phyloP scores from a whole-genome alignment of 2,329 filamentous ascomycete species.

The Curvularia sp. region DNA sequence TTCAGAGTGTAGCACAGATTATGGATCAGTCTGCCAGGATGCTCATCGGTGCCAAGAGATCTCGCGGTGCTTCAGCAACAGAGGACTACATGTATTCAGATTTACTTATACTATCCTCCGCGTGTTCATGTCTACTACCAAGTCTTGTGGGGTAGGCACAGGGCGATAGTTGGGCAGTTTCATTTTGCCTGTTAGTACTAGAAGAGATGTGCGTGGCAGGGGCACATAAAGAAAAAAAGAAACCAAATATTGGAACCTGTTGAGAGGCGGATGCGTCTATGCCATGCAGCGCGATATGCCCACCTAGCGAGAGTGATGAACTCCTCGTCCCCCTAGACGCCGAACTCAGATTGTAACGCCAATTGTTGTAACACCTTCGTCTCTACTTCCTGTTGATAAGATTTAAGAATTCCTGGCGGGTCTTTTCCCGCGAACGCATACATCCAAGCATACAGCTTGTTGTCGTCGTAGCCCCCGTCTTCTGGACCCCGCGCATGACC shows the following conservation, averaged over 20 bases:
- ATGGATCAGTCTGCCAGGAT: too few species aligned
- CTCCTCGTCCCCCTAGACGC: conserved; percentile 22
- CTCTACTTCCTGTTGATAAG: conserved; percentile 57
- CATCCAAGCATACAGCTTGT: conserved; percentile 98
- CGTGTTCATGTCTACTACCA: too few species aligned
- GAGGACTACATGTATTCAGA: too few species aligned
- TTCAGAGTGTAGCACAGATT: too few species aligned
- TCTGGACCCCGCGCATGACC: conserved; percentile 98
- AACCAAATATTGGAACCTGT: conserved; percentile 4
- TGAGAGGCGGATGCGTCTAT: conserved; percentile 7
- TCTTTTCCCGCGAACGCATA: conserved; percentile 91
- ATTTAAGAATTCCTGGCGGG: conserved; percentile 92
- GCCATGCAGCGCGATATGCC: conserved; percentile 9
- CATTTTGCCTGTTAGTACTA: too few species aligned
- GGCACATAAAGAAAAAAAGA: neutral
- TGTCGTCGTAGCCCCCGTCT: conserved; percentile 84
- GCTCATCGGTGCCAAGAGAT: too few species aligned
- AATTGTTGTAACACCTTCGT: neutral
- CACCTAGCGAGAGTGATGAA: conserved; percentile 43
- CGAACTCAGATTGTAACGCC: conserved; percentile 21
- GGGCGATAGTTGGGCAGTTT: too few species aligned
- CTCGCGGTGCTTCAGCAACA: too few species aligned
- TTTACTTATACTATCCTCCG: too few species aligned
- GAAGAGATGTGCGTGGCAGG: too few species aligned
- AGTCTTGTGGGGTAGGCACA: too few species aligned